Percentiles rank a stretch among this genome's conserved stretches.
Evolutionary conservation across 2,329 filamentous ascomycete species (phyloP).

Genomic region (Pseudogymnoascus sp.): DNA sequence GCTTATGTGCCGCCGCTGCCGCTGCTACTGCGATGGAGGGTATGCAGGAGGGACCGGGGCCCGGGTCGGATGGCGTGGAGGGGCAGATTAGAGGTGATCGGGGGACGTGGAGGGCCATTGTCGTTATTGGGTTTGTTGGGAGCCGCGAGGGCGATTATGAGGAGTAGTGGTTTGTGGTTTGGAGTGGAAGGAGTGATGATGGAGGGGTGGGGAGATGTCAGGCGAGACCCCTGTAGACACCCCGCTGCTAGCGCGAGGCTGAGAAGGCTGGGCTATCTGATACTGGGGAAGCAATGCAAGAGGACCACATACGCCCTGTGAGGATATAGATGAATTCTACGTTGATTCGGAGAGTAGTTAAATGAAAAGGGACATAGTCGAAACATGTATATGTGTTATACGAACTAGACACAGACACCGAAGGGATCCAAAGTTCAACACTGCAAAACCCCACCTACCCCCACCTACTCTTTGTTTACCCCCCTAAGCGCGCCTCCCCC

Average conservation of each 20-base stretch:
- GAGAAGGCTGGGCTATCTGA: background rate
- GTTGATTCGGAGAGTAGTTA: no score
- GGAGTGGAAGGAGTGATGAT: background rate
- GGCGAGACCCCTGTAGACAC: background rate
- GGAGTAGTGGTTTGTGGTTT: background rate
- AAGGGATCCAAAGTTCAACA: no score
- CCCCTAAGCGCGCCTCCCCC: no score
- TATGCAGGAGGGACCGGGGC: background rate
- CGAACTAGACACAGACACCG: no score
- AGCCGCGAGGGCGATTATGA: background rate
- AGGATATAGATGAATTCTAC: no score
- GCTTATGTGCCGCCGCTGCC: constrained; percentile 45
- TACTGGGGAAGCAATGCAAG: no score
- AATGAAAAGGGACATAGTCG: no score
- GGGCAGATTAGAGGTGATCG: background rate
- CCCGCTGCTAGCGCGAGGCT: background rate
- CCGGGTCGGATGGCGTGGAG: background rate
- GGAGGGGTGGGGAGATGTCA: background rate
- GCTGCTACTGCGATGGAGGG: constrained; percentile 42
- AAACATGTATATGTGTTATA: no score
- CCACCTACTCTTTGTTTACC: no score
- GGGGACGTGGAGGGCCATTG: background rate
- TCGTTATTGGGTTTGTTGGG: background rate
- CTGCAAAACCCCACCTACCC: no score
- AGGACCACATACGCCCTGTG: no score